phyloP scores from a whole-genome alignment of 805 yeast species.

The Ogataea trehalophila region DNA sequence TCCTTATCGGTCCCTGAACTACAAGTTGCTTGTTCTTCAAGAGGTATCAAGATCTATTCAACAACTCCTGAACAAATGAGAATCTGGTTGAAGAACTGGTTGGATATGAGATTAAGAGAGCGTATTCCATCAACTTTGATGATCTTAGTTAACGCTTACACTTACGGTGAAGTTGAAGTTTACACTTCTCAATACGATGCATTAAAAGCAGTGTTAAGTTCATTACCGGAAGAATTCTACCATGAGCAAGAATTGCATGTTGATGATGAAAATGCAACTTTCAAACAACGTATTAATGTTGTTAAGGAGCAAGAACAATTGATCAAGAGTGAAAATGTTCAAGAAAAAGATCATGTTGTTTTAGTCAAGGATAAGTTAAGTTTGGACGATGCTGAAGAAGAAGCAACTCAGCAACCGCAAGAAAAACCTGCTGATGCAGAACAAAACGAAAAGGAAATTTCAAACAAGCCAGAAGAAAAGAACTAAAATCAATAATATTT shows the following conservation, averaged over 20 bases:
- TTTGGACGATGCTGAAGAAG: conserved; percentile 42
- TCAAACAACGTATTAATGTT: conserved; percentile 66
- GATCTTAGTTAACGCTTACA: conserved; percentile 80
- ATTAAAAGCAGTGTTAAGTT: conserved; percentile 76
- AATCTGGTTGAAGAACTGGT: conserved; percentile 77
- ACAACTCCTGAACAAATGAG: conserved; percentile 74
- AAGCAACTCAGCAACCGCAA: not conserved
- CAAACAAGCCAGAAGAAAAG: not conserved
- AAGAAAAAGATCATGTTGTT: conserved; percentile 61
- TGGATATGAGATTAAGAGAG: conserved; percentile 79
- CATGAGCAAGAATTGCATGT: conserved; percentile 93
- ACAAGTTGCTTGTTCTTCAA: conserved; percentile 83
- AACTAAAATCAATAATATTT: not conserved
- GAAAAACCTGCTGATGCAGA: not conserved
- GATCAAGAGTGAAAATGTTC: conserved; percentile 84
- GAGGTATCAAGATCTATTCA: conserved; percentile 83
- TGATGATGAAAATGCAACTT: conserved; percentile 57
- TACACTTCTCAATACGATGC: conserved; percentile 68
- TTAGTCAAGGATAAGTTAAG: conserved; percentile 59
- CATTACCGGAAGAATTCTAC: conserved; percentile 92
- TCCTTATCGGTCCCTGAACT: conserved; percentile 76
- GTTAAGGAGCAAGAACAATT: conserved; percentile 75
- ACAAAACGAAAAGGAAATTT: not conserved
- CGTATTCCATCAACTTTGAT: conserved; percentile 86
- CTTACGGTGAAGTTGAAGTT: conserved; percentile 68